Conservation (phyloP, 306 rosid genomes). For the Mucuna pruriens region DNA sequence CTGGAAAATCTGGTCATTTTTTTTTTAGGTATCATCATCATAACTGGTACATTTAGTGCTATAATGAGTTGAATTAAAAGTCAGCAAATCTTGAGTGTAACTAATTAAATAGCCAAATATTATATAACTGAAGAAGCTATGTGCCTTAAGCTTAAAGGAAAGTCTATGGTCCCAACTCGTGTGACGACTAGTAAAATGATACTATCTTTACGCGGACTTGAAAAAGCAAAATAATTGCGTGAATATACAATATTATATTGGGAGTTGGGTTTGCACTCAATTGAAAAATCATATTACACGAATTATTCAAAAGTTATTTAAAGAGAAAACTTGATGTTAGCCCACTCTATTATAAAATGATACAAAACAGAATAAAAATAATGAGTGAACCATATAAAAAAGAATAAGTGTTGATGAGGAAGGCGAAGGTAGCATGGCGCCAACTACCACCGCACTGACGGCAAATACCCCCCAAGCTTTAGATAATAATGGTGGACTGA, state of each 20-base stretch:
- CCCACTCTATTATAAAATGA: not conserved
- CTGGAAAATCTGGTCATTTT: not conserved
- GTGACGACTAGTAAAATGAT: not conserved
- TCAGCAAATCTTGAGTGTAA: not conserved
- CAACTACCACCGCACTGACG: slow-evolving; percentile 29
- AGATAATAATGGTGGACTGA: slow-evolving; percentile 6
- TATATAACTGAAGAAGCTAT: not conserved
- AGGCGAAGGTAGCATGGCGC: not conserved
- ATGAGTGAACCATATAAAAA: not conserved
- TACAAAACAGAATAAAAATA: not conserved
- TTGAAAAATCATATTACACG: not conserved
- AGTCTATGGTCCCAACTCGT: not conserved
- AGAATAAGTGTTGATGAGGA: not conserved
- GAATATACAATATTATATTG: not conserved
- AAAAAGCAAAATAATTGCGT: not conserved
- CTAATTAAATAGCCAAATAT: not conserved
- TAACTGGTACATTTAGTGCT: not conserved
- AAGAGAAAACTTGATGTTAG: not conserved
- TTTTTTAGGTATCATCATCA: not conserved
- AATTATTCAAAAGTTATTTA: not conserved
- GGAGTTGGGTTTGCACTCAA: not conserved
- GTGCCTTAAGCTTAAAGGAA: slow-evolving; percentile 28
- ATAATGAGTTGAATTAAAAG: slow-evolving; percentile 3
- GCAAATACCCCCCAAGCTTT: slow-evolving; percentile 39
- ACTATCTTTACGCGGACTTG: not conserved